Percentiles rank a stretch among this genome's conserved stretches.
phyloP scores from a whole-genome alignment of 768 basidiomycete species.

The Peribolospora kevripleyi region DNA sequence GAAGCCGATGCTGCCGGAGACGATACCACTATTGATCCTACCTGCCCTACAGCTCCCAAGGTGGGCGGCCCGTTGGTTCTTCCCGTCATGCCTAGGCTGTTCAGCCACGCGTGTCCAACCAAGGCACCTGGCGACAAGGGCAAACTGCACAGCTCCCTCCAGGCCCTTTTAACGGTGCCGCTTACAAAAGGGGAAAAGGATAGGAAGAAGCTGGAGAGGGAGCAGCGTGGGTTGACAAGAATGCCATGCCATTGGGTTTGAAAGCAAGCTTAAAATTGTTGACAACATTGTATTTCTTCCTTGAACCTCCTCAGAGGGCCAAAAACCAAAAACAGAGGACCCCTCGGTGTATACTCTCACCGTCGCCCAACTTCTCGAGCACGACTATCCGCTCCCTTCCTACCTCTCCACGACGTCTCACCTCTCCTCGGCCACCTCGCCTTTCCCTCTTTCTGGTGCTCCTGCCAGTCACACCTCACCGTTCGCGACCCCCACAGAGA shows the following conservation, averaged over 20 bases:
- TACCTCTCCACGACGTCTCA: conserved; percentile 34
- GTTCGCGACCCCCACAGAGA: conserved; percentile 4
- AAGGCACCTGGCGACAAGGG: conserved; percentile 71
- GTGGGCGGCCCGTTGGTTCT: conserved; percentile 16
- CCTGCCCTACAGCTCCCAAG: not conserved
- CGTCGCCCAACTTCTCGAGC: conserved; percentile 70
- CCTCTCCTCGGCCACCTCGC: too few relatives aligned
- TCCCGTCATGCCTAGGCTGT: conserved; percentile 40
- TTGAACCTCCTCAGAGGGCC: too few relatives aligned
- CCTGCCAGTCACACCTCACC: conserved; percentile 27
- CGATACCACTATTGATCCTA: too few relatives aligned
- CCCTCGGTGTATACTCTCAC: conserved; percentile 50
- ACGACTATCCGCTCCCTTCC: conserved; percentile 71
- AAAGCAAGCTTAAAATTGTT: too few relatives aligned
- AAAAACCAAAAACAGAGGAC: conserved; percentile 17
- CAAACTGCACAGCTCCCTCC: conserved; percentile 62
- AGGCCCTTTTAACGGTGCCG: conserved; percentile 56
- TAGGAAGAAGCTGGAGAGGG: conserved; percentile 26
- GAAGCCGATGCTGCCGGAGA: too few relatives aligned
- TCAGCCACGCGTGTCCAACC: conserved; percentile 82
- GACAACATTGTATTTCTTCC: too few relatives aligned
- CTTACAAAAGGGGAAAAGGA: conserved; percentile 59
- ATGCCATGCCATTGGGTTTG: too few relatives aligned
- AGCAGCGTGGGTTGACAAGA: conserved; percentile 22
- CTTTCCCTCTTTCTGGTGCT: conserved; percentile 16